Percentiles rank a stretch among this genome's conserved stretches.
Evolutionary conservation across 1,284 basidiomycete species (phyloP).

Genomic region (Papiliotrema laurentii): DNA sequence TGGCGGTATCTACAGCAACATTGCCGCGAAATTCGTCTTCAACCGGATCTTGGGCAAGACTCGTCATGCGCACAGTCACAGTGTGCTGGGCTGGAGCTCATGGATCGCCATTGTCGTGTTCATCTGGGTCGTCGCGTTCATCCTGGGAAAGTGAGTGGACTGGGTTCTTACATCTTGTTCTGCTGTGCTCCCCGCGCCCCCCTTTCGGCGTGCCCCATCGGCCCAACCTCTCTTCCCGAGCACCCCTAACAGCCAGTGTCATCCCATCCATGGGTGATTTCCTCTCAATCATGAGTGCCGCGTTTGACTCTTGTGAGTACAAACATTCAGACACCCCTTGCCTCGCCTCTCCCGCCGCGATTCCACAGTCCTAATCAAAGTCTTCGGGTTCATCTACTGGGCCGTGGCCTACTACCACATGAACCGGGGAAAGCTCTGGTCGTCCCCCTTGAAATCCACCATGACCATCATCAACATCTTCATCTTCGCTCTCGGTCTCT

Average conservation of each 20-base stretch:
- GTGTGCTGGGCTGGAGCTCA: constrained; percentile 56
- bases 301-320: constrained; percentile 28
- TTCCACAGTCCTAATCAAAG: background rate
- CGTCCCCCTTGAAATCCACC: constrained; percentile 19
- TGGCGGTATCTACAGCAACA: constrained; percentile 45
- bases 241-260: constrained; percentile 12
- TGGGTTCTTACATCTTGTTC: background rate
- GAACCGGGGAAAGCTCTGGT: constrained; percentile 40
- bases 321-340: background rate
- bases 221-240: too few relatives aligned
- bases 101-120: constrained; percentile 58
- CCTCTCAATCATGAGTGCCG: constrained; percentile 45
- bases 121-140: constrained; percentile 59
- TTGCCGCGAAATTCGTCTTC: constrained; percentile 41
- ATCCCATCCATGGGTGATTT: constrained; percentile 52
- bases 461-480: constrained; percentile 44
- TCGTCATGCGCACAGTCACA: constrained; percentile 56
- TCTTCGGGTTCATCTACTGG: constrained; percentile 50
- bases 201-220: too few relatives aligned
- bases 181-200: background rate
- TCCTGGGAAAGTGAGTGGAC: constrained; percentile 55
- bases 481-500: constrained; percentile 46
- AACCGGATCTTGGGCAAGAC: constrained; percentile 50
- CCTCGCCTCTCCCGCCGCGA: background rate
- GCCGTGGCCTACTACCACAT: constrained; percentile 49